Conservation (phyloP, 2,329 filamentous ascomycete genomes). For the Alternaria arborescens region DNA sequence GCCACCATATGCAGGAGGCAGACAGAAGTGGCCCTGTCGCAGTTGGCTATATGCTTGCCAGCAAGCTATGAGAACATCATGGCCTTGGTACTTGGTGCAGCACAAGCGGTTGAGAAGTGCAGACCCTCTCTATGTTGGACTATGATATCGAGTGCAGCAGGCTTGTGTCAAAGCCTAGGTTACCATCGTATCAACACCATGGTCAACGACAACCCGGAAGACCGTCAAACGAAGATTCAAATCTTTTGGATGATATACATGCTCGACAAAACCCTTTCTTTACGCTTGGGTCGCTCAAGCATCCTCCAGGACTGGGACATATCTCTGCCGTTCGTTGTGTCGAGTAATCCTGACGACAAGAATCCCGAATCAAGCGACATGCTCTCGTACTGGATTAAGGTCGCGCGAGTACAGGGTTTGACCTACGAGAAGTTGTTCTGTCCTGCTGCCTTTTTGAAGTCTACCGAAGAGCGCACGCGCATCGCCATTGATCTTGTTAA, state of each 20-base stretch:
- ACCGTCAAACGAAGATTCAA: conserved; percentile 40
- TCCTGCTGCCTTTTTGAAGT: conserved; percentile 43
- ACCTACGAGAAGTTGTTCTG: conserved; percentile 51
- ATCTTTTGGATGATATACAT: conserved; percentile 52
- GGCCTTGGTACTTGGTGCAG: conserved; percentile 43
- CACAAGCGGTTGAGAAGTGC: conserved; percentile 45
- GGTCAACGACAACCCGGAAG: conserved; percentile 42
- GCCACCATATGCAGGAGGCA: conserved; percentile 50
- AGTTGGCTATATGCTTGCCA: conserved; percentile 45
- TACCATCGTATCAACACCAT: conserved; percentile 49
- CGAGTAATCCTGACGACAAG: conserved; percentile 11
- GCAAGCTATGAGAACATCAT: conserved; percentile 50
- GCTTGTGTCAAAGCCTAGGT: conserved; percentile 44
- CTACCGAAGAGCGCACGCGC: conserved; percentile 36
- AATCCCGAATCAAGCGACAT: conserved; percentile 27
- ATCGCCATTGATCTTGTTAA: conserved; percentile 39
- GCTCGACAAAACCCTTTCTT: conserved; percentile 51
- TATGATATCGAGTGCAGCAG: conserved; percentile 43
- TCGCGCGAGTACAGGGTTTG: conserved; percentile 46
- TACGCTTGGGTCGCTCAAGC: conserved; percentile 49
- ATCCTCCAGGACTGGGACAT: conserved; percentile 53
- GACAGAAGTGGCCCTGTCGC: conserved; percentile 51
- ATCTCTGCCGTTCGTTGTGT: conserved; percentile 32
- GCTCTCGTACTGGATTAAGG: conserved; percentile 47
- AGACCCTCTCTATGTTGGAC: conserved; percentile 49